Evolutionary conservation across 768 basidiomycete genomes (phyloP), one percentile per base, ranked within the genome.

Genomic region (Leucogyrophana mollusca): DNA sequence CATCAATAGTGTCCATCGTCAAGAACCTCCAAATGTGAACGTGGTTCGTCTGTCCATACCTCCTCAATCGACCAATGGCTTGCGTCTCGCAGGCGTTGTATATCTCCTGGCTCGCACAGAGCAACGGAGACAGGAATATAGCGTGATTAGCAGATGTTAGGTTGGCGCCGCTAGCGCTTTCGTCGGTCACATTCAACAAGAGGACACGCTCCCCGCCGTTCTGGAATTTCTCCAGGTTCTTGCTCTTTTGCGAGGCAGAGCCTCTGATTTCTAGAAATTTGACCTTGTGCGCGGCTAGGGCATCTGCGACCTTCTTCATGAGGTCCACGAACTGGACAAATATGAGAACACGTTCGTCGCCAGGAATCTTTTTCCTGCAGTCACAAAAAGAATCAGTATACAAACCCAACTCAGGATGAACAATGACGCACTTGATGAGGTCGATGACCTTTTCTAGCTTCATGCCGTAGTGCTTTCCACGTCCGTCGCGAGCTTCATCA

Each of bases 321-420:
- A 97, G 76, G 67, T 96, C 94, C 4, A 82, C 85, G 76, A 94
- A 97, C 60, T 97, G 94, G n/a, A 95, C 89, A 68, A 97, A 97
- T 51, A 97, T 79, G 35, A 97, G 79, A 14, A 94, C 80, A 7
- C 90, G 84, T 56, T 96, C 91, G 17, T 84, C 72, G 53, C 81
- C 79, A 9, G 86, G 82, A 38, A 93, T 77, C 34, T 72, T 68
- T 46, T 80, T 79, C 59, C 87, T 91, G 58, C 18, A 41, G n/a
- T 32, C 41, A 40, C 17, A 40, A 34, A 25, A 13, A 30, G 23
- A 24, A 32, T 46, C 2, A 45, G 25, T 34, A 18, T 39, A 23
- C 2, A 18, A 30, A 30, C 7, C 35, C 14, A 23, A 40, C 24
- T 37, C 8, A 9, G 35, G 33, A 14, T 36, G 9, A 27, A 0